Evolutionary conservation across 225 moss, liverwort and hornwort species (phyloP).

Genomic region (Thuidium tamariscinum): DNA sequence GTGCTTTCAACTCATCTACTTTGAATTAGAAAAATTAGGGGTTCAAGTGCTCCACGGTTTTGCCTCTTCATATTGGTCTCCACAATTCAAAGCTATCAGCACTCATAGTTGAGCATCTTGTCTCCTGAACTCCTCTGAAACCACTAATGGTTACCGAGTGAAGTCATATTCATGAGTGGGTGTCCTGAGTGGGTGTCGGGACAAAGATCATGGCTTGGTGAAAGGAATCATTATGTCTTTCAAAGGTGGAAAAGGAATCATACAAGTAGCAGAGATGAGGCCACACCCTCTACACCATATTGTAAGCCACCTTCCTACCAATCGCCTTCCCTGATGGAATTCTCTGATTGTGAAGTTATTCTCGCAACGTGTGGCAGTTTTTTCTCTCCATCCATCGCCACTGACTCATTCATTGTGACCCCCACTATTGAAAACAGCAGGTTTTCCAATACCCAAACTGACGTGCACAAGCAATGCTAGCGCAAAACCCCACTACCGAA

Average conservation of each 20-base stretch:
- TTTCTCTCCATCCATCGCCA: background rate
- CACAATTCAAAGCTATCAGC: background rate
- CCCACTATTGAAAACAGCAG: no score
- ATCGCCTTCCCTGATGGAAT: background rate
- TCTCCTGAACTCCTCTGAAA: background rate
- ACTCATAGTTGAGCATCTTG: background rate
- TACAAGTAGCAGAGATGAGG: background rate
- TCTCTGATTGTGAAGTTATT: background rate
- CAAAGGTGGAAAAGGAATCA: background rate
- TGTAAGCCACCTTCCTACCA: background rate
- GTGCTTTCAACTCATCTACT: background rate
- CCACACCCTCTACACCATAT: background rate
- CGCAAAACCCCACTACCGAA: no score
- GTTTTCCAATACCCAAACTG: background rate
- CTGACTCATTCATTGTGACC: background rate
- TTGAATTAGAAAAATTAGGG: no score
- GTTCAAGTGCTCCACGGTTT: background rate
- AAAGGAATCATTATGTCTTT: background rate
- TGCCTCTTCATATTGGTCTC: background rate
- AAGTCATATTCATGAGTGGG: background rate
- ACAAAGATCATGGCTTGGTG: no score
- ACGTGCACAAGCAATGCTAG: background rate
- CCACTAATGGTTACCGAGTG: background rate
- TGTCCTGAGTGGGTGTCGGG: background rate
- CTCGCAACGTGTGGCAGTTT: background rate